phyloP scores from a whole-genome alignment of 257 asterid genomes.

The Lycium barbarum region DNA sequence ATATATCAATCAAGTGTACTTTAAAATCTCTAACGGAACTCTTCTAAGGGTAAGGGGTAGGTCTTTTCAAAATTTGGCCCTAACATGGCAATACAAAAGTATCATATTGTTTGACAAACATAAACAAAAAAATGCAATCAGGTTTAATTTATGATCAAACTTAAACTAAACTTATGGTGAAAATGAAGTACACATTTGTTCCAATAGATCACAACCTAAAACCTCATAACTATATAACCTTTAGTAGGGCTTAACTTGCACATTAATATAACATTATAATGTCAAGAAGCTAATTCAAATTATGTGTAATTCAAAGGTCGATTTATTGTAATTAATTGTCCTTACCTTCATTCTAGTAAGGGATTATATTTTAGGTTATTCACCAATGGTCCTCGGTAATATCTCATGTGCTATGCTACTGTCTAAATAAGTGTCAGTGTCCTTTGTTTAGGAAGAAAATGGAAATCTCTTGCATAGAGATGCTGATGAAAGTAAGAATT shows the following conservation, averaged over 20 bases:
- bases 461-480: conserved; percentile 2
- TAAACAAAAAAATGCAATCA: not conserved
- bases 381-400: conserved; percentile 5
- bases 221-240: not conserved
- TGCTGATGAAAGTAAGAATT: not conserved
- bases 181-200: not conserved
- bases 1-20: not conserved
- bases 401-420: not conserved
- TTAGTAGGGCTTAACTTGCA: not conserved
- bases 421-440: not conserved
- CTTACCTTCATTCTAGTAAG: not conserved
- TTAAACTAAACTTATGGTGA: not conserved
- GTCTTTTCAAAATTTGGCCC: not conserved
- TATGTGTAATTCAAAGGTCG: not conserved
- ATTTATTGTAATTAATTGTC: not conserved
- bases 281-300: not conserved
- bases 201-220: not conserved
- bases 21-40: not conserved
- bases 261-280: not conserved
- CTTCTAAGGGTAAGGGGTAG: not conserved
- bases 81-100: not conserved
- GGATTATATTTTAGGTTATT: not conserved
- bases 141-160: not conserved
- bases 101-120: not conserved
- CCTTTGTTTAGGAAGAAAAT: conserved; percentile 21